These are phyloP conservation scores for Zoysia pacifica DNA, from an alignment of 176 grass and related monocot genomes.

Conservation along the genomic window DNA sequence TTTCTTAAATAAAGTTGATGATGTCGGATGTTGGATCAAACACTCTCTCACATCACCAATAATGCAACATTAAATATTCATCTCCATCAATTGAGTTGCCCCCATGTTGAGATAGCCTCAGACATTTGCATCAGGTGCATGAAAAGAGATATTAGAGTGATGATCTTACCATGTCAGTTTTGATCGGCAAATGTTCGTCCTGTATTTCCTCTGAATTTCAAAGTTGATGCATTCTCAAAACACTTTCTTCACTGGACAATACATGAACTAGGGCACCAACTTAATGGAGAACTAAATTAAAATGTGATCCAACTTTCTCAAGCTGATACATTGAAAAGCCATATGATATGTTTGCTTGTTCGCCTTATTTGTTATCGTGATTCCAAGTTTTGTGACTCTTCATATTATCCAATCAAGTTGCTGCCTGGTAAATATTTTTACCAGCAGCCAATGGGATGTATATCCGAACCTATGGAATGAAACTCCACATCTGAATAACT, in stretches of 20 bases:
- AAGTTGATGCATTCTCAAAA: background rate
- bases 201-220: background rate
- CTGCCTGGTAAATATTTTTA: background rate
- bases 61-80: constrained; percentile 28
- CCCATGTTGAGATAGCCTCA: background rate
- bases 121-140: constrained; percentile 29
- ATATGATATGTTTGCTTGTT: constrained; percentile 3
- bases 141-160: constrained; percentile 9
- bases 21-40: constrained; percentile 26
- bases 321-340: background rate
- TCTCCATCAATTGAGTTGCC: constrained; percentile 11
- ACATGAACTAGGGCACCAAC: background rate
- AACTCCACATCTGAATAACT: background rate
- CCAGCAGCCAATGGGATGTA: background rate
- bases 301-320: constrained; percentile 1
- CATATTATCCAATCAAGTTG: constrained; percentile 11
- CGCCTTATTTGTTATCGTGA: background rate
- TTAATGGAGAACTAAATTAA: background rate
- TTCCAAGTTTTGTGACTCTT: constrained; percentile 10
- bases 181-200: background rate
- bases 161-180: constrained; percentile 27
- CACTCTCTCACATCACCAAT: constrained; percentile 36
- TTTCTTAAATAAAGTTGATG: constrained; percentile 31
- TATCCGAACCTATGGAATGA: constrained; percentile 12
- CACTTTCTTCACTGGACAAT: background rate